A percentile compares a stretch with the other conserved stretches of the same genome.
Conservation (phyloP, 768 basidiomycete genomes). For the Sarcodon sp. region DNA sequence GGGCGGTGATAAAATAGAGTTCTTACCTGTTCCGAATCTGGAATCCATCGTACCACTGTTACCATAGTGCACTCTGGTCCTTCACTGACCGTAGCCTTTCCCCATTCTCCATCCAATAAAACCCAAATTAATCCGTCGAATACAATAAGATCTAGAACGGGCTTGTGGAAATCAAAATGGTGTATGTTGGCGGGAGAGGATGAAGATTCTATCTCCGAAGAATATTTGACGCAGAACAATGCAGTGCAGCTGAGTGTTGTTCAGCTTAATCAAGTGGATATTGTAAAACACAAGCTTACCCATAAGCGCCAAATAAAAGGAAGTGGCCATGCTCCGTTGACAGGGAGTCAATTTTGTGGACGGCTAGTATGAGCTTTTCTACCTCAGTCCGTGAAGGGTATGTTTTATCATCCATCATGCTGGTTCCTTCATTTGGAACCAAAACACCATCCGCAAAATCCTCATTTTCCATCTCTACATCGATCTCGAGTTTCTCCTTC, state of each 20-base stretch:
- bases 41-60: slow-evolving; percentile 19
- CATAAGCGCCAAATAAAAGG: slow-evolving; percentile 58
- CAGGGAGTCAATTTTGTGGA: slow-evolving; percentile 42
- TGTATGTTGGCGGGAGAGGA: slow-evolving; percentile 4
- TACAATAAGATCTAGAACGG: slow-evolving; percentile 47
- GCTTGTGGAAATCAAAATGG: slow-evolving; percentile 37
- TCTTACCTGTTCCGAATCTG: slow-evolving; percentile 8
- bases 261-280: background rate
- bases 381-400: slow-evolving; percentile 10
- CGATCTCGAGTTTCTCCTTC: slow-evolving; percentile 17
- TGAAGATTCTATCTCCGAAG: slow-evolving; percentile 3
- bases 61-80: slow-evolving; percentile 10
- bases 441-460: slow-evolving; percentile 5
- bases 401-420: slow-evolving; percentile 8
- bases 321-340: slow-evolving; percentile 19
- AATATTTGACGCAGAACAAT: slow-evolving; percentile 36
- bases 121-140: slow-evolving; percentile 29
- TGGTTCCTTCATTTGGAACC: slow-evolving; percentile 5
- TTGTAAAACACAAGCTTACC: slow-evolving; percentile 32
- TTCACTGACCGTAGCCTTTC: slow-evolving; percentile 1
- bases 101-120: slow-evolving; percentile 35
- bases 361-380: slow-evolving; percentile 31
- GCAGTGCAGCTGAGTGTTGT: slow-evolving; percentile 44
- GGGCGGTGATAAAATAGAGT: too few species aligned
- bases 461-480: slow-evolving; percentile 7